Base-by-base conservation (phyloP, 2,329 filamentous ascomycete genomes). In the Botrytis fragariae region DNA sequence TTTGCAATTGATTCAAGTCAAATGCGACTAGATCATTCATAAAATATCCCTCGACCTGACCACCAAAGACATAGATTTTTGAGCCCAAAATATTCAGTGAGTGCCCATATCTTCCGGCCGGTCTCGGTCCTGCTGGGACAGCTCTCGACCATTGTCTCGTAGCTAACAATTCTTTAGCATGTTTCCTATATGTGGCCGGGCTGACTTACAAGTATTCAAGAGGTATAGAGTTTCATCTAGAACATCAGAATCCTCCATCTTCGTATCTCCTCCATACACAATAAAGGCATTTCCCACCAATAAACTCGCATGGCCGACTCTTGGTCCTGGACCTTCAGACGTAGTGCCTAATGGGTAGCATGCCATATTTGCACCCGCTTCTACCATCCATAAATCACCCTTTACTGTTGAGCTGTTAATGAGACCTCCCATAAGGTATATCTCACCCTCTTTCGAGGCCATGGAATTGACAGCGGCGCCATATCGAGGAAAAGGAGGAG, bases 281-380 rank as follows among this genome's bases (percentile, higher is more conserved):
- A 99, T 99, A 82, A 98, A 99, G 0, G 96, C 96, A 83, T 99
- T 99, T 73, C 97, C 97, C 71, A 99, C 96, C 25, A 99, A 87
- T 79, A 99, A 86, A 85, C 95, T 97, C 32, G 95, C 88, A 84
- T 99, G 96, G 5, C 96, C 96, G 70, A 99, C 96, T 84, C 96
- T 90, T 1, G 97, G 96, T 6, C 96, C 95, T 1, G 96, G 97
- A 0, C 96, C 96, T 83, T 99, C 96, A 32, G 94, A 93, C 0
- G 94, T 96, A 0, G 96, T 98, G 18, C 92, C 90, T 72, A 99
- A 90, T 37, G 95, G 95, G 81, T 97, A 97, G 83, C 96, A 98
- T 35, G 93, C 89, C 86, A 98, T 90, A 81, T 89, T 95, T 14
- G 91, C 92, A 25, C 91, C 94, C 75, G 94, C 93, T 82, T 99